Conservation (phyloP, 805 yeast genomes). For the Saccharomycopsis fermentans region DNA sequence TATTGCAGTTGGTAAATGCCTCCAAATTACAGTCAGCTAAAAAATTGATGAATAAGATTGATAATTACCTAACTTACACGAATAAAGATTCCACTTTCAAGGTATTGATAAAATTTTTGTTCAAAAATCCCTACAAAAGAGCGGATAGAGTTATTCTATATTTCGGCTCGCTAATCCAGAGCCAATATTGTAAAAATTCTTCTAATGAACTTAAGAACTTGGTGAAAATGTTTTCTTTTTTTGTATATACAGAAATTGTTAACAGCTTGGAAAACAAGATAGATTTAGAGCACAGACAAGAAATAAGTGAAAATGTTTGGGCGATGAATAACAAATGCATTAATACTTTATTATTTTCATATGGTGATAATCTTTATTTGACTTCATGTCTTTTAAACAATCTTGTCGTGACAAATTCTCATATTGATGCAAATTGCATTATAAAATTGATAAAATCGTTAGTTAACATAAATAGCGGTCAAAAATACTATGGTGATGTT, state of each 20-base stretch:
- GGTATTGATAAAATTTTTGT: constrained; percentile 5
- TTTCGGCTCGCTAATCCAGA: not conserved
- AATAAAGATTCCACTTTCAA: not conserved
- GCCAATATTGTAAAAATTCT: not conserved
- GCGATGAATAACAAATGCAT: not conserved
- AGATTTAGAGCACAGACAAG: not conserved
- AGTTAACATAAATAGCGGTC: not conserved
- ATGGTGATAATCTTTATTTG: not conserved
- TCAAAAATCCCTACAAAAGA: not conserved
- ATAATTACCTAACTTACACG: constrained; percentile 1
- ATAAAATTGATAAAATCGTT: not conserved
- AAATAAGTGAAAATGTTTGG: not conserved
- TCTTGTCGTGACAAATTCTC: not conserved
- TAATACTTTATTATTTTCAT: not conserved
- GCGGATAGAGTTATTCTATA: not conserved
- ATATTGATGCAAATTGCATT: not conserved
- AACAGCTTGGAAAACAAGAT: not conserved
- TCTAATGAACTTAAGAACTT: not conserved
- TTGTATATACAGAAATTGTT: not conserved
- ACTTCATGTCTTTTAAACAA: not conserved
- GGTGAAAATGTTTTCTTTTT: not conserved
- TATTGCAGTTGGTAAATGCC: not conserved
- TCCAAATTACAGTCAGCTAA: not conserved
- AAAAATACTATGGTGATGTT: not conserved
- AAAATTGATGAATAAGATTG: not conserved